Conservation (phyloP, 2,329 filamentous ascomycete species). For the Raffaelea arxii region DNA sequence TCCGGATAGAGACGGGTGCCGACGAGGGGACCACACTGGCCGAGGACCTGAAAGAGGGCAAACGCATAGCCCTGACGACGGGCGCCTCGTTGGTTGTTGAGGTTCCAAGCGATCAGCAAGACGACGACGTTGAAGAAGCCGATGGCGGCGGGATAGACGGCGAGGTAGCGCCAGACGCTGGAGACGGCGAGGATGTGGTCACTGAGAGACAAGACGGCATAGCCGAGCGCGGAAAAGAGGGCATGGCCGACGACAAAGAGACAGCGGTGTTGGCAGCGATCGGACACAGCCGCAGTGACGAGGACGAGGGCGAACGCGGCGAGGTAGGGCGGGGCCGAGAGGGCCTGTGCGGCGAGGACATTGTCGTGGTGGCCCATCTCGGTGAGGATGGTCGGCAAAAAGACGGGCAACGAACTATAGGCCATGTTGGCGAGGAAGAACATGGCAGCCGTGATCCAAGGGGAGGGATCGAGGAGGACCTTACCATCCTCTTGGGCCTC, state of each 20-base stretch:
- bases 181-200: constrained; percentile 25
- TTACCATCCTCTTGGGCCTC: constrained; percentile 5
- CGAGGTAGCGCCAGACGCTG: constrained; percentile 53
- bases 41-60: constrained; percentile 70
- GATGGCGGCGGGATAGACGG: constrained; percentile 66
- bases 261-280: constrained; percentile 53
- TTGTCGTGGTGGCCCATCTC: constrained; percentile 73
- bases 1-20: constrained; percentile 57
- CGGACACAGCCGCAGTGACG: constrained; percentile 61
- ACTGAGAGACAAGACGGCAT: constrained; percentile 48
- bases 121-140: constrained; percentile 83
- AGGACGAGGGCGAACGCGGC: constrained; percentile 64
- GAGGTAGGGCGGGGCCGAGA: constrained; percentile 75
- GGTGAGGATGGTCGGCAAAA: constrained; percentile 70
- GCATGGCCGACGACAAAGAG: constrained; percentile 61
- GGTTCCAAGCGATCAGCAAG: constrained; percentile 75
- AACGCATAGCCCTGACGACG: constrained; percentile 60
- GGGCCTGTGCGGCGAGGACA: constrained; percentile 58
- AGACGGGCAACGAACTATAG: constrained; percentile 80
- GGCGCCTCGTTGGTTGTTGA: constrained; percentile 71
- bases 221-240: constrained; percentile 52
- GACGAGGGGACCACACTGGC: constrained; percentile 68
- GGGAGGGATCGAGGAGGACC: constrained; percentile 55
- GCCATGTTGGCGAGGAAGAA: constrained; percentile 84
- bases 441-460: constrained; percentile 69